Conservation (phyloP, 148 eudicot genomes). For the Bassia scoparia region DNA sequence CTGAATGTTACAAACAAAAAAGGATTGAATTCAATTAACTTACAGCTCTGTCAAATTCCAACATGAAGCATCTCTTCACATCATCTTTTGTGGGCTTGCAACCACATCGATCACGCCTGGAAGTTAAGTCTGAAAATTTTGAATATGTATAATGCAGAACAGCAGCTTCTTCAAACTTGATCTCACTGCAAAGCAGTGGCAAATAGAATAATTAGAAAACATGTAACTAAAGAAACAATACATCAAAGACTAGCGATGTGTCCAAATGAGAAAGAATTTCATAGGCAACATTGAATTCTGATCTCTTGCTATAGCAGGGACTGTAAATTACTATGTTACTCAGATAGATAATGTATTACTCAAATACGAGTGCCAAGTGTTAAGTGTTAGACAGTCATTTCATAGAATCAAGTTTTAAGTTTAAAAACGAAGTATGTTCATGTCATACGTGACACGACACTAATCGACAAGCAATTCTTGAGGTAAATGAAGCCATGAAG, state of each 20-base stretch:
- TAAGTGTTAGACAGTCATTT: too few relatives aligned
- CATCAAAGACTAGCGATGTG: neutral
- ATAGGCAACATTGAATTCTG: slow-evolving; percentile 1
- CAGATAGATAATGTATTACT: too few relatives aligned
- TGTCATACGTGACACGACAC: too few relatives aligned
- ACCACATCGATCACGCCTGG: slow-evolving; percentile 94
- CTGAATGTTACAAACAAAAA: slow-evolving; percentile 5
- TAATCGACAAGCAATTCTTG: too few relatives aligned
- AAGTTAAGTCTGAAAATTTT: slow-evolving; percentile 84
- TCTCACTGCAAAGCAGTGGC: slow-evolving; percentile 49
- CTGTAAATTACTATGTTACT: too few relatives aligned
- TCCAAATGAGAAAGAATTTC: neutral
- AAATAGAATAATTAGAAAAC: slow-evolving; percentile 10
- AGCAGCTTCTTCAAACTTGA: slow-evolving; percentile 87
- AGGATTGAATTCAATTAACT: slow-evolving; percentile 28
- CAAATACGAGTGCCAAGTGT: too few relatives aligned
- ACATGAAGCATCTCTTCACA: slow-evolving; percentile 91
- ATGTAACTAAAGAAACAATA: neutral
- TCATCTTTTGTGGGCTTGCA: slow-evolving; percentile 96
- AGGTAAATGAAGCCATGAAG: too few relatives aligned
- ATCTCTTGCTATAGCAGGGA: neutral
- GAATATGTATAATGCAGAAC: slow-evolving; percentile 86
- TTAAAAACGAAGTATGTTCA: too few relatives aligned
- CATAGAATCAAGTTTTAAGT: too few relatives aligned
- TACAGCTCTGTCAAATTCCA: slow-evolving; percentile 90